phyloP scores from a whole-genome alignment of 1,284 basidiomycete species.

The Rhodotorula mucilaginosa region DNA sequence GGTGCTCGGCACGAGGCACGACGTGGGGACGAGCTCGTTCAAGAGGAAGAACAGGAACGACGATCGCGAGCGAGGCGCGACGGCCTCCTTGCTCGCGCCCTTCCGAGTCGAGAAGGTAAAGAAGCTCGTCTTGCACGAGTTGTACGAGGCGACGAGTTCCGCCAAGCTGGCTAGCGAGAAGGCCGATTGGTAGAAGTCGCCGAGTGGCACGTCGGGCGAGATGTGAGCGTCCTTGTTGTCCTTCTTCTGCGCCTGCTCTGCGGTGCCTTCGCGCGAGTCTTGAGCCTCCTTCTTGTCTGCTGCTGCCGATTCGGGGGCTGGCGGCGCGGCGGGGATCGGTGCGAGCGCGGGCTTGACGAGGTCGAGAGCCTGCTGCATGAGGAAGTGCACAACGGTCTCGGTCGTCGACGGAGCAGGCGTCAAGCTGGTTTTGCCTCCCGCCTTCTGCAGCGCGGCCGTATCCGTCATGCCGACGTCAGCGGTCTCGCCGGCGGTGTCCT shows the following conservation, averaged over 20 bases:
- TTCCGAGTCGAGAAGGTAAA: conserved; percentile 62
- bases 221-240: conserved; percentile 23
- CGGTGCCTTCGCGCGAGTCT: conserved; percentile 59
- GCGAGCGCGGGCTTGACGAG: conserved; percentile 55
- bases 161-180: conserved; percentile 90
- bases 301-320: conserved; percentile 32
- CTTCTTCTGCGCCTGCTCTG: conserved; percentile 25
- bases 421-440: conserved; percentile 16
- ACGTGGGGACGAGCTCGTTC: conserved; percentile 46
- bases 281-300: conserved; percentile 50
- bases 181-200: conserved; percentile 66
- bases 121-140: conserved; percentile 83
- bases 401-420: conserved; percentile 51
- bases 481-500: conserved; percentile 44
- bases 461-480: conserved; percentile 37
- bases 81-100: conserved; percentile 56
- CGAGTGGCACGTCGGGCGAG: conserved; percentile 36
- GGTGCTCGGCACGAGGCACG: conserved; percentile 9
- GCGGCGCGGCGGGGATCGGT: conserved; percentile 35
- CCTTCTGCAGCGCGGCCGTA: conserved; percentile 5
- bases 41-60: conserved; percentile 72
- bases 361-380: conserved; percentile 68
- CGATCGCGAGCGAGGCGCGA: conserved; percentile 38
- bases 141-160: conserved; percentile 90
- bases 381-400: conserved; percentile 68